Evolutionary conservation across 225 moss, liverwort and hornwort genomes (phyloP).

Genomic region (Marchantia paleacea): DNA sequence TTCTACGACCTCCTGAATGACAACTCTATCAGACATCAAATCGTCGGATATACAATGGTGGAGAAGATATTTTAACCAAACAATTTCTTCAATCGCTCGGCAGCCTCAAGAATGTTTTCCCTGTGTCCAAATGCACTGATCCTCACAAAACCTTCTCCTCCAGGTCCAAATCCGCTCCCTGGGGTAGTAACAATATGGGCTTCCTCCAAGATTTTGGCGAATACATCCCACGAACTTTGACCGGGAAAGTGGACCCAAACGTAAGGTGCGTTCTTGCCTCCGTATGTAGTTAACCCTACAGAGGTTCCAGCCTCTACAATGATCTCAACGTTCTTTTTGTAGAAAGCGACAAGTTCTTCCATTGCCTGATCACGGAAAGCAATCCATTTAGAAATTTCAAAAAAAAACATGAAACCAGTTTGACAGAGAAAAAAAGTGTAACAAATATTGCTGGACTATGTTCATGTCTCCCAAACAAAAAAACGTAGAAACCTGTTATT

Average conservation of each 20-base stretch:
- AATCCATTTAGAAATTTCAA: neutral
- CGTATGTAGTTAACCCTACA: slow-evolving; percentile 84
- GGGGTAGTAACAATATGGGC: slow-evolving; percentile 92
- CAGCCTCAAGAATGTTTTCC: slow-evolving; percentile 82
- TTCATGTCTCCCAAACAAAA: neutral
- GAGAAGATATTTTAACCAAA: slow-evolving; percentile 26
- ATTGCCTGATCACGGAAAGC: slow-evolving; percentile 53
- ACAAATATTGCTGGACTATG: neutral
- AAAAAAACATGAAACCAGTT: no score
- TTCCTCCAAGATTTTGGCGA: slow-evolving; percentile 81
- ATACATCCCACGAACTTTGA: slow-evolving; percentile 87
- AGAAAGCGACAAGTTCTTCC: slow-evolving; percentile 62
- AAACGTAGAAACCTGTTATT: neutral
- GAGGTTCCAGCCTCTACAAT: slow-evolving; percentile 71
- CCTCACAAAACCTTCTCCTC: slow-evolving; percentile 89
- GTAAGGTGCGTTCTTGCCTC: slow-evolving; percentile 97
- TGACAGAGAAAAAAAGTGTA: neutral
- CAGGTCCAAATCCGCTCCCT: slow-evolving; percentile 98
- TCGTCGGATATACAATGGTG: no score
- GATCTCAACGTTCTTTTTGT: slow-evolving; percentile 85
- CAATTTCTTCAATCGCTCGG: slow-evolving; percentile 71
- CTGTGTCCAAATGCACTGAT: slow-evolving; percentile 92
- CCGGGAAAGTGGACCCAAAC: slow-evolving; percentile 97
- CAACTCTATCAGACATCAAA: no score
- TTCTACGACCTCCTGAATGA: no score